Evolutionary conservation across 345 rosid species (phyloP).

Genomic region (Arabis hirsuta): DNA sequence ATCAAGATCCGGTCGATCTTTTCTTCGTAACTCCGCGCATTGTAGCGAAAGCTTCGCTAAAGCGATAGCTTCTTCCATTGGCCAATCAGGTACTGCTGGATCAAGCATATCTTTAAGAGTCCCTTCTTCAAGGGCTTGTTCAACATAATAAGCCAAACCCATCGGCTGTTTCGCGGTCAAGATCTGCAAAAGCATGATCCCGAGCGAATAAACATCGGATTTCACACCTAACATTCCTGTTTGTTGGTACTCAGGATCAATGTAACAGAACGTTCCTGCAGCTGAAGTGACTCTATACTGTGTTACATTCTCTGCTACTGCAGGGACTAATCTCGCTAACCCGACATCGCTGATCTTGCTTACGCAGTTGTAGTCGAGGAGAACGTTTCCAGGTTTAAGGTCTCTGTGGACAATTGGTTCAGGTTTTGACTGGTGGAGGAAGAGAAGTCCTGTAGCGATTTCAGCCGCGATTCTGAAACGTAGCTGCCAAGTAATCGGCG

Average conservation of each 20-base stretch:
- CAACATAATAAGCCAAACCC: conserved; percentile 74
- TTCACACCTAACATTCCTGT: conserved; percentile 93
- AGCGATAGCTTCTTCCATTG: conserved; percentile 61
- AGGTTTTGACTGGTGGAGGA: conserved; percentile 93
- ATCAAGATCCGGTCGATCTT: conserved; percentile 90
- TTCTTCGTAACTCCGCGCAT: conserved; percentile 84
- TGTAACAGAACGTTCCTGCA: conserved; percentile 95
- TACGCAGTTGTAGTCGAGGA: conserved; percentile 75
- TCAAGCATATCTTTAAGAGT: conserved; percentile 65
- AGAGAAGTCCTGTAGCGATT: conserved; percentile 78
- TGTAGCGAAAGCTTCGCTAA: conserved; percentile 64
- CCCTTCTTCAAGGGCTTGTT: conserved; percentile 60
- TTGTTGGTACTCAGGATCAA: conserved; percentile 95
- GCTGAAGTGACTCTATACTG: conserved; percentile 78
- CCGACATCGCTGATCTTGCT: conserved; percentile 91
- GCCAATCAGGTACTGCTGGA: conserved; percentile 81
- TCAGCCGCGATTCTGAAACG: conserved; percentile 90
- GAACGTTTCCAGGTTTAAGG: conserved; percentile 87
- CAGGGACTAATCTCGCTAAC: conserved; percentile 87
- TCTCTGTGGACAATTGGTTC: conserved; percentile 96
- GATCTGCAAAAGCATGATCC: conserved; percentile 80
- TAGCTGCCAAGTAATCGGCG: conserved; percentile 75
- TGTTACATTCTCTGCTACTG: conserved; percentile 75
- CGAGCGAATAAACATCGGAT: conserved; percentile 86
- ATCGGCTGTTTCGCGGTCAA: conserved; percentile 80